These are phyloP conservation scores for Yarrowia sp. DNA, from an alignment of 805 yeast genomes.

Conservation along the genomic window DNA sequence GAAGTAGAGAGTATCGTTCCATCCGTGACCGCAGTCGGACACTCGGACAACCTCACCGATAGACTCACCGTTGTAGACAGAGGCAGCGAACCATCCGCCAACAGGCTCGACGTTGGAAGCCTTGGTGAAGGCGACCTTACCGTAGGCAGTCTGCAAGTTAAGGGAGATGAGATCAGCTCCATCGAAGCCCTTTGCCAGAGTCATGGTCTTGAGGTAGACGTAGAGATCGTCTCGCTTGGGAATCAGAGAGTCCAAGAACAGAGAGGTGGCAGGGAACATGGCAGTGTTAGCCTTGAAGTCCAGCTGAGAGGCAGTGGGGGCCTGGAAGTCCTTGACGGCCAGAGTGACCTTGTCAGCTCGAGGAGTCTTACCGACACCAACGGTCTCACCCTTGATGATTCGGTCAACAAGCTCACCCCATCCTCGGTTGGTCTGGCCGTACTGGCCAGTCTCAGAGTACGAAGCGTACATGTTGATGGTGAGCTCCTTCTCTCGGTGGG, in stretches of 20 bases:
- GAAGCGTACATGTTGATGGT: conserved; percentile 76
- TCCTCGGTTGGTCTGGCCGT: conserved; percentile 64
- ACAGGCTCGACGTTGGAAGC: conserved; percentile 66
- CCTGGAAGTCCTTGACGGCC: conserved; percentile 75
- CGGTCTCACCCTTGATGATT: conserved; percentile 72
- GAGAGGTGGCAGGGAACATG: conserved; percentile 60
- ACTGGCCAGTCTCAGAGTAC: conserved; percentile 57
- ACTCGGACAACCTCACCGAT: conserved; percentile 75
- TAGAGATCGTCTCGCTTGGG: conserved; percentile 45
- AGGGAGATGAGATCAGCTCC: conserved; percentile 56
- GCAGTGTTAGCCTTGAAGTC: conserved; percentile 55
- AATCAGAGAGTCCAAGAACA: conserved; percentile 43
- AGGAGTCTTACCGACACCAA: conserved; percentile 71
- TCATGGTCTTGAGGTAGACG: conserved; percentile 43
- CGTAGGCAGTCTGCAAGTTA: conserved; percentile 61
- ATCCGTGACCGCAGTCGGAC: conserved; percentile 58
- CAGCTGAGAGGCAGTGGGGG: conserved; percentile 48
- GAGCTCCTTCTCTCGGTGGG: conserved; percentile 72
- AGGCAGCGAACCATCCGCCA: conserved; percentile 71
- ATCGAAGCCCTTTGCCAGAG: conserved; percentile 41
- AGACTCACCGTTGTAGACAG: conserved; percentile 73
- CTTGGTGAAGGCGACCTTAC: conserved; percentile 63
- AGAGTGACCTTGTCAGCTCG: conserved; percentile 75
- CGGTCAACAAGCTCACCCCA: conserved; percentile 90
- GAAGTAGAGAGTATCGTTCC: conserved; percentile 61